Conservation (phyloP, 2,329 filamentous ascomycete genomes). For the Fusarium globosum region DNA sequence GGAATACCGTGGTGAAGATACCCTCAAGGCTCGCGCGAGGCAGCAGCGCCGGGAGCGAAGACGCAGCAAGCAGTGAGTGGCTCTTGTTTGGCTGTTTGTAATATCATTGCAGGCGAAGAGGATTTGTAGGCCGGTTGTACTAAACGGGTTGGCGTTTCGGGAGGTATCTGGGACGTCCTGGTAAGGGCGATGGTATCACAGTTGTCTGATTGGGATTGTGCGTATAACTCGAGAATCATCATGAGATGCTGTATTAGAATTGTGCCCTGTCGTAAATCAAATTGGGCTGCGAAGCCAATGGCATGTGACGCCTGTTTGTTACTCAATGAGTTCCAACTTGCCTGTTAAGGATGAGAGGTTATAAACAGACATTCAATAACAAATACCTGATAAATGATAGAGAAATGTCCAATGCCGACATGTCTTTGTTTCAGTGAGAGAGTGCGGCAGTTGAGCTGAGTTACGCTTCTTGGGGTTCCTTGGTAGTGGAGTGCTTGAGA, state of each 20-base stretch:
- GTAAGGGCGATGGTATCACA: constrained; percentile 19
- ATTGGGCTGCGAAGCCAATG: not conserved
- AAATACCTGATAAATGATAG: not conserved
- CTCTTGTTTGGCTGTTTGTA: constrained; percentile 35
- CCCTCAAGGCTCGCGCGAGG: constrained; percentile 68
- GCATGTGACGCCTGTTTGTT: constrained; percentile 10
- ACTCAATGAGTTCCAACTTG: not conserved
- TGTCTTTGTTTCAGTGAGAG: not conserved
- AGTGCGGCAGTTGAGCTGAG: not conserved
- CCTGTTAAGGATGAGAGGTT: not conserved
- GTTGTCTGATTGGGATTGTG: constrained; percentile 6
- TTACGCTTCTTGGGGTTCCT: not conserved
- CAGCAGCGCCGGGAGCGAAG: constrained; percentile 71
- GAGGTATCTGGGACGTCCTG: constrained; percentile 24
- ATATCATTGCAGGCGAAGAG: constrained; percentile 24
- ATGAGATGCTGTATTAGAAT: constrained; percentile 1
- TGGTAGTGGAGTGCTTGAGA: not conserved
- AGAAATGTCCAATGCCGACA: not conserved
- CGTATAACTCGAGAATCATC: constrained; percentile 18
- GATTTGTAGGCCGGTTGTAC: constrained; percentile 25
- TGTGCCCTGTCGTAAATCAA: not conserved
- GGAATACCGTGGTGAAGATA: constrained; percentile 68
- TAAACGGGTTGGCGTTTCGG: constrained; percentile 38
- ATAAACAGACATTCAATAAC: not conserved
- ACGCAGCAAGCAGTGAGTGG: constrained; percentile 55